Evolutionary conservation across 371 early-diverging fungal species (phyloP), one percentile per base, ranked within the genome.

Genomic region (Phascolomyces articulosus): DNA sequence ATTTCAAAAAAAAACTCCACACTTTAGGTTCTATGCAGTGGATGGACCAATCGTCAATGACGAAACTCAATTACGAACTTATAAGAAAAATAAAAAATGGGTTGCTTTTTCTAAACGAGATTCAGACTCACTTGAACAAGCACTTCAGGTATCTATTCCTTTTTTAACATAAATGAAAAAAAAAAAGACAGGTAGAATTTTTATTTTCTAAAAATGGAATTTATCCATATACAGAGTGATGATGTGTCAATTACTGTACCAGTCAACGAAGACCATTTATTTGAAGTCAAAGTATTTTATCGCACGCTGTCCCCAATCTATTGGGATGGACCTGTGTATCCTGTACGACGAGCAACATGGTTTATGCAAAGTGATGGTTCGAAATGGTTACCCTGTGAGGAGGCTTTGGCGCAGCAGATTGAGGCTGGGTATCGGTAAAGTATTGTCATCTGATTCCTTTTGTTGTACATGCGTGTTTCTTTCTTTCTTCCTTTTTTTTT

Each of bases 261-360:
- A 55, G 86, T 85, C n/a, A 87, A 85, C 62, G 93, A 94, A 64
- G 93, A 93, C 66, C 78, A 89, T 58, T 78, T 95, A 55, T 92
- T 87, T 73, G 91, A 93, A 68, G 93, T 91, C 24, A 86, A 92
- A 69, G 87, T 93, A 20, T 74, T 82, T 20, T 85, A 87, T 59
- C 79, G 85, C 68, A 90, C 86, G 54, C 83, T 91, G 40, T 84
- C 79, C 58, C 92, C 93, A 18, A 86, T 95, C 18, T 95, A 92
- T 63, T 94, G 95, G 95, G 79, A 85, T 41, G 95, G 95, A 0
- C 87, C 92, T 2, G 83, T 82, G 9, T 93, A 87, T 69, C 94
- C 94, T 54, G 88, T 94, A 23, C 82, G 92, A 55, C 82, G 95
- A 41, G 92, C 92, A 6, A 87, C 89, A 0, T 95, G 95, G 95